phyloP scores from a whole-genome alignment of 306 rosid species.

The Mimosa bimucronata region DNA sequence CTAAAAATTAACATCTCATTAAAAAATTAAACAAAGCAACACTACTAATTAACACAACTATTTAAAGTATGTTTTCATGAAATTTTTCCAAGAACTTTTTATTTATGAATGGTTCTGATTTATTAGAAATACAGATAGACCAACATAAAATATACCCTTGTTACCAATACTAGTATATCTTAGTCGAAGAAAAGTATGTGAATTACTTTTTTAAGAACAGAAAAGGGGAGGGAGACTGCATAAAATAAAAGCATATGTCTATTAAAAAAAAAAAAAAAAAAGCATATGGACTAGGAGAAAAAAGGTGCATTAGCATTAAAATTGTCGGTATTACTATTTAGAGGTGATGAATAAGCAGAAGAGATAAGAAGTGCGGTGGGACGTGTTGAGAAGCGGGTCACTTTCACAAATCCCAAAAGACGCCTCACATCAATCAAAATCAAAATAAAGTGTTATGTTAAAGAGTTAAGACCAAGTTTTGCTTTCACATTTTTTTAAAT shows the following conservation, averaged over 20 bases:
- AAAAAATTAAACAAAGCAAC: too few relatives aligned
- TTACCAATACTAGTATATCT: too few relatives aligned
- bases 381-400: neutral
- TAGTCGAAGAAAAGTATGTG: neutral
- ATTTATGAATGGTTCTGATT: too few relatives aligned
- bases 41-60: too few relatives aligned
- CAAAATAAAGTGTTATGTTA: neutral
- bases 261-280: too few relatives aligned
- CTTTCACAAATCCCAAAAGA: neutral
- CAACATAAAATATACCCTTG: too few relatives aligned
- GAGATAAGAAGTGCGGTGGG: neutral
- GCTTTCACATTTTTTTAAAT: neutral
- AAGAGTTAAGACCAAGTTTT: neutral
- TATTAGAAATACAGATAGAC: too few relatives aligned
- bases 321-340: neutral
- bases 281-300: neutral
- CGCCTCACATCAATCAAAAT: neutral
- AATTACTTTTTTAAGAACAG: too few relatives aligned
- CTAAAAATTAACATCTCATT: neutral
- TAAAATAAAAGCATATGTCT: neutral
- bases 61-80: too few relatives aligned
- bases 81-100: too few relatives aligned
- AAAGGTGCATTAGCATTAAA: neutral
- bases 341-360: neutral
- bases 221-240: neutral